phyloP scores from a whole-genome alignment of 2,329 filamentous ascomycete species.

The Monascus ruber region DNA sequence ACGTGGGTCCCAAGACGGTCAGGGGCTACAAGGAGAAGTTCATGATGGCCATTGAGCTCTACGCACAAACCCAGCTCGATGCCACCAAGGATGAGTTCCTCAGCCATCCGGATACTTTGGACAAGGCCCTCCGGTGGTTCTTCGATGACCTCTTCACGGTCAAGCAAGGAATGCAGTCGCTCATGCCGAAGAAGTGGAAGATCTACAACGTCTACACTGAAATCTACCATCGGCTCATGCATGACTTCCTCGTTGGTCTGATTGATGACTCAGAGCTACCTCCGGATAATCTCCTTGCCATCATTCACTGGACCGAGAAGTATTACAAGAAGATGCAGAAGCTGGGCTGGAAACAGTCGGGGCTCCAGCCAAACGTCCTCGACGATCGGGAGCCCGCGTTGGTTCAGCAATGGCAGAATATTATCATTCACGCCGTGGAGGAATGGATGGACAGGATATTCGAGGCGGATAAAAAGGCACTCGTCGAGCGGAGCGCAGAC shows the following conservation, averaged over 20 bases:
- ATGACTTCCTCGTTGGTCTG: conserved; percentile 74
- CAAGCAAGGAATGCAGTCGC: conserved; percentile 76
- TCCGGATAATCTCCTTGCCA: conserved; percentile 76
- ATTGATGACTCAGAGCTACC: conserved; percentile 77
- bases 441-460: conserved; percentile 97
- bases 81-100: conserved; percentile 63
- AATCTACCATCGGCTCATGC: conserved; percentile 91
- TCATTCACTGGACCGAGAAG: conserved; percentile 89
- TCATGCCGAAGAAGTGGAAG: conserved; percentile 95
- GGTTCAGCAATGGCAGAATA: conserved; percentile 82
- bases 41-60: conserved; percentile 62
- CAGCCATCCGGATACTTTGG: conserved; percentile 68
- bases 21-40: conserved; percentile 97
- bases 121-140: conserved; percentile 88
- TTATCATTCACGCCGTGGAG: conserved; percentile 91
- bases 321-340: conserved; percentile 96
- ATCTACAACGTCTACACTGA: conserved; percentile 82
- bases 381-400: conserved; percentile 84
- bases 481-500: conserved; percentile 64
- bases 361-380: conserved; percentile 75
- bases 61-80: conserved; percentile 63
- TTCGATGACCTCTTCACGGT: conserved; percentile 97
- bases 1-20: conserved; percentile 79
- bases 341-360: conserved; percentile 64
- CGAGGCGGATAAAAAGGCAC: conserved; percentile 66